Evolutionary conservation across 129 eudicot species (phyloP).

Genomic region (Escallonia rubra): DNA sequence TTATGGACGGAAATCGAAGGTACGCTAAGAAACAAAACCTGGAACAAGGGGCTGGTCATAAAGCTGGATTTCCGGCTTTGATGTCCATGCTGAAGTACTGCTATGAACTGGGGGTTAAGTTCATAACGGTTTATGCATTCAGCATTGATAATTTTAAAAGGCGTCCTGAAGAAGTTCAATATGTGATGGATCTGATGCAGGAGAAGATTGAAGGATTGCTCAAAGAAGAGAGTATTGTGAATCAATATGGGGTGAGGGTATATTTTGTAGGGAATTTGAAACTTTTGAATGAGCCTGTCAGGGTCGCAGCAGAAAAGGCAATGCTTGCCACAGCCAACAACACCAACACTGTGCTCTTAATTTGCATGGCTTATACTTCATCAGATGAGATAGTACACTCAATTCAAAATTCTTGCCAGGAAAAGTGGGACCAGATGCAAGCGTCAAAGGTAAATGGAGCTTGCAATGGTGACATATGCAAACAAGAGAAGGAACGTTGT

Average conservation of each 20-base stretch:
- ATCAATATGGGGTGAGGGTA: constrained; percentile 44
- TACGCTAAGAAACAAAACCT: constrained; percentile 43
- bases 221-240: constrained; percentile 38
- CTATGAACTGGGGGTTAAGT: constrained; percentile 51
- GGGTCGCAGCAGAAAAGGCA: constrained; percentile 48
- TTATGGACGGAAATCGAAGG: constrained; percentile 74
- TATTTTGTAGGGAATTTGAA: constrained; percentile 53
- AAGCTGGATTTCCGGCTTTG: constrained; percentile 57
- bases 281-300: constrained; percentile 40
- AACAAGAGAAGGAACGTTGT: constrained; percentile 1
- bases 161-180: constrained; percentile 53
- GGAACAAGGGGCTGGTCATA: constrained; percentile 57
- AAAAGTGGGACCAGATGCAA: constrained; percentile 21
- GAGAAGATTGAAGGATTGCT: constrained; percentile 66
- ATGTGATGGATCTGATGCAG: constrained; percentile 60
- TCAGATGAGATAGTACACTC: constrained; percentile 61
- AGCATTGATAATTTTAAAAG: constrained; percentile 67
- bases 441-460: constrained; percentile 13
- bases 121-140: constrained; percentile 50
- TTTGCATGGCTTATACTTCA: constrained; percentile 62
- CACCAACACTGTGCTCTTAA: constrained; percentile 27
- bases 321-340: constrained; percentile 46
- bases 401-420: constrained; percentile 40
- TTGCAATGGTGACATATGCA: neutral
- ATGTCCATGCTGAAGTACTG: constrained; percentile 65